Base-by-base conservation (phyloP, 371 early-diverging fungal species). In the Mucor racemosus region DNA sequence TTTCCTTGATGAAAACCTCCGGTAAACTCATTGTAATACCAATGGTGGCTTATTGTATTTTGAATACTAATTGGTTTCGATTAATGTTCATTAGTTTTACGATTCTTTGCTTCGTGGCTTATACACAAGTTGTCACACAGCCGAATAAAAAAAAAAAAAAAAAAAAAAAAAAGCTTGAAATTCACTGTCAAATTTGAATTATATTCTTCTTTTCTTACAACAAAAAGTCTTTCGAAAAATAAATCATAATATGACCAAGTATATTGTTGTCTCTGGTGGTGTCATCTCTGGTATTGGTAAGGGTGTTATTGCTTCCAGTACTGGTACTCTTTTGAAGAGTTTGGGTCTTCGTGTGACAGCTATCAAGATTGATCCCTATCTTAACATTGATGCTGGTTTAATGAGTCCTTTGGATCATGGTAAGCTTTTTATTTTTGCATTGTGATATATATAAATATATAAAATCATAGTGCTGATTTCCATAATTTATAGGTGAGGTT, bases 281-380 rank as follows among this genome's bases (percentile, higher is more conserved):
- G 98, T 97, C 66, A 97, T 98, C 76, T 97, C 97, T 53, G 98
- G 99, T 50, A 96, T 99, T 74, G 99, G 99, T 70, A 99, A 99
- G 85, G 99, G 99, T 60, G 96, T 98, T 60, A 95, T 99, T 78
- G 96, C 99, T 38, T 96, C 97, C 58, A 96, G 96, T 48, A 95
- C 99, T 7, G 99, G 99, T 62, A 85, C 95, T 40, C 84, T 99
- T 60, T 88, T 99, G 68, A 94, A 97, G 83, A 92, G 96, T 15
- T 84, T 91, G 68, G 99, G 99, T 14, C 84, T 97, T 68, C 85
- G 88, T 55, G 99, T 99, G 19, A 97, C 99, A 58, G 92, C 97
- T 62, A 96, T 99, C 88, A 99, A 99, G 85, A 99, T 99, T 71
- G 99, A 99, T 78, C 99, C 99, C 36, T 99, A 99, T 82, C 86